Conservation (phyloP, 805 yeast genomes). For the Candida montana region DNA sequence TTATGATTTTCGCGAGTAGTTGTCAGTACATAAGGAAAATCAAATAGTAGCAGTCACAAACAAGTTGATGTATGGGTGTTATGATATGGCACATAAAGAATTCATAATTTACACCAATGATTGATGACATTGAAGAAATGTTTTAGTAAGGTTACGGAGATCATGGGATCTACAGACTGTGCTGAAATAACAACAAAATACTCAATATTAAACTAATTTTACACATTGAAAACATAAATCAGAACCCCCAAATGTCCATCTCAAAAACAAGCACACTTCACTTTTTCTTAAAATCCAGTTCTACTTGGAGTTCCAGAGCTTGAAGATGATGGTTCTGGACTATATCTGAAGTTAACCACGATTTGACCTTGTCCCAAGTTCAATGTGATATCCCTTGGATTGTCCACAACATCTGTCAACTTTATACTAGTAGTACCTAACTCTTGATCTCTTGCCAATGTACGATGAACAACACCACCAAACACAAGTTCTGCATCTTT, state of each 20-base stretch:
- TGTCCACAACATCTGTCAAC: slow-evolving; percentile 45
- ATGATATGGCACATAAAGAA: neutral
- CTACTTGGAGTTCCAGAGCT: slow-evolving; percentile 10
- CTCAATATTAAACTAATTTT: neutral
- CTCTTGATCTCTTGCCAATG: slow-evolving; percentile 64
- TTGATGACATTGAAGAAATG: no score
- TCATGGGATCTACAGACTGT: no score
- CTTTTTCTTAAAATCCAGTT: neutral
- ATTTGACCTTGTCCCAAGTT: slow-evolving; percentile 37
- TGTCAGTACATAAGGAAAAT: no score
- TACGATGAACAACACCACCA: slow-evolving; percentile 59
- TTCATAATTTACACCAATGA: no score
- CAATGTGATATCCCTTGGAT: slow-evolving; percentile 36
- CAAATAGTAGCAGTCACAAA: neutral
- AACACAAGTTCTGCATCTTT: slow-evolving; percentile 56
- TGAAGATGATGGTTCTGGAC: slow-evolving; percentile 19
- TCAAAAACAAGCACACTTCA: no score
- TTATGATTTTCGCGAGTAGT: neutral
- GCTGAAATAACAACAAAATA: no score
- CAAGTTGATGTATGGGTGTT: slow-evolving; percentile 15
- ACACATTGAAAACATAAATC: neutral
- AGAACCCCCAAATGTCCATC: no score
- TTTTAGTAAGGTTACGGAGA: no score
- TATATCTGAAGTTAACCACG: slow-evolving; percentile 36
- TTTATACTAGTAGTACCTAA: slow-evolving; percentile 54